Evolutionary conservation across 2,329 filamentous ascomycete species (phyloP).

Genomic region (Colletotrichum euphorbiae): DNA sequence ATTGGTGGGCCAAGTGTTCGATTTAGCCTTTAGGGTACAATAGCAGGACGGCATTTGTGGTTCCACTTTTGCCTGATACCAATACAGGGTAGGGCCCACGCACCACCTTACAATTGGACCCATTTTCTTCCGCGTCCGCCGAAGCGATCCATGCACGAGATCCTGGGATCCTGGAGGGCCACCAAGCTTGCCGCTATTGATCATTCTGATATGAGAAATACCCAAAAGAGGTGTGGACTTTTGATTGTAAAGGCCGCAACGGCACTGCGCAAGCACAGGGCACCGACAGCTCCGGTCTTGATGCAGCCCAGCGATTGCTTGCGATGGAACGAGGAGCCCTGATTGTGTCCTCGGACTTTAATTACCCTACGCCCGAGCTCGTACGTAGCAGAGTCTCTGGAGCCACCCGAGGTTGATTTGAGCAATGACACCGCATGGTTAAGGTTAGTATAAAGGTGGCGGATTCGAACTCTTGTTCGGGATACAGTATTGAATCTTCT

Average conservation of each 20-base stretch:
- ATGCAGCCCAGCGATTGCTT: not conserved
- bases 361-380: not conserved
- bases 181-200: not conserved
- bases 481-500: not conserved
- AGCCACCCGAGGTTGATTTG: not conserved
- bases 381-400: not conserved
- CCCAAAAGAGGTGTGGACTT: not conserved
- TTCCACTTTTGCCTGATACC: too few species aligned
- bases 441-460: slow-evolving; percentile 22
- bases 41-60: too few species aligned
- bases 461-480: not conserved
- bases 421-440: not conserved
- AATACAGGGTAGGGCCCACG: too few species aligned
- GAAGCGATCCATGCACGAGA: too few species aligned
- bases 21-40: too few species aligned
- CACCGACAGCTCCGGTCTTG: slow-evolving; percentile 1
- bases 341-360: slow-evolving; percentile 21
- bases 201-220: not conserved
- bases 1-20: not conserved
- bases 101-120: not conserved
- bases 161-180: not conserved
- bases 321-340: slow-evolving; percentile 4
- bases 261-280: not conserved
- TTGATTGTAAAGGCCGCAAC: not conserved
- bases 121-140: not conserved